Evolutionary conservation across 2,329 filamentous ascomycete genomes (phyloP), one percentile per base, ranked within the genome.

Genomic region (Eutypa lata): DNA sequence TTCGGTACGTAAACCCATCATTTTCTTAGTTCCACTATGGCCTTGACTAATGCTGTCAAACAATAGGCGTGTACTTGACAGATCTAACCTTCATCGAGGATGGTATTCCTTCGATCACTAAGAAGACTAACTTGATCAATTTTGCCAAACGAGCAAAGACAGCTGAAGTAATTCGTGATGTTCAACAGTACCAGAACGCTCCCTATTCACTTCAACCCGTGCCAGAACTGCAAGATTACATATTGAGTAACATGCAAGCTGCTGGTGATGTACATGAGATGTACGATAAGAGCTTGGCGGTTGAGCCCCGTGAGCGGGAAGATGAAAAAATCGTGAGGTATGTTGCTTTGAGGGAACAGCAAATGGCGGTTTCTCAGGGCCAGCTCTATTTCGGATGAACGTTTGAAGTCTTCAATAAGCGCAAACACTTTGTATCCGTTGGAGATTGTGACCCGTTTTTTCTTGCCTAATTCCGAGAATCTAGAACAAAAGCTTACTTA

Each of bases 261-360:
- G 93, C 94, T 3, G 90, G 91, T 49, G 93, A 97, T 70, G 94
- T 99, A 58, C 92, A 97, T 71, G 93, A 97, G 78, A 97, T 97
- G 94, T 99, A 97, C 77, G 92, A 97, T 73, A 92, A 92, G 80
- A 96, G 91, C 75, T 78, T 99, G 74, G 82, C 87, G 66, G 87
- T 99, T 55, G 94, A 99, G 71, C 94, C 94, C 57, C 84, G 94
- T 65, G 94, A 99, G 77, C 84, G 94, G 65, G 94, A 99, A 76
- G 94, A 99, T 69, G 94, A 99, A 76, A 97, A 97, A 81, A 97
- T 99, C 79, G 93, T 96, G 69, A 95, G 94, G 92, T 96, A 86
- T 66, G 83, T 80, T 59, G 49, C 64, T 59, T 60, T 65, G 53
- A 61, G 57, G 57, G 55, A 63, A 52, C 62, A 62, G 28, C 62